phyloP scores from a whole-genome alignment of 176 grass and related monocot species.

The Eragrostis nindensis region DNA sequence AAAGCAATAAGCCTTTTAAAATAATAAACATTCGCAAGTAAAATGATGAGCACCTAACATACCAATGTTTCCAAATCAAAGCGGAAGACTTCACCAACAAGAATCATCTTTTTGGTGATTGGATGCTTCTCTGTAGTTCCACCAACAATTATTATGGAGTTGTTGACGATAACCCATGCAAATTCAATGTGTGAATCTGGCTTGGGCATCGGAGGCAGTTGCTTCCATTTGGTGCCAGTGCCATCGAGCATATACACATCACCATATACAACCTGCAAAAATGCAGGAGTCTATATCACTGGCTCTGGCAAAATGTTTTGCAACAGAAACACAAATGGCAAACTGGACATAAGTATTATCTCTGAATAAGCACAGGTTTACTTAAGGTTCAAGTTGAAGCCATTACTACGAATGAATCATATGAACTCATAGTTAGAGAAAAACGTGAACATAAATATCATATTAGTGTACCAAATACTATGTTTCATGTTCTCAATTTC shows the following conservation, averaged over 20 bases:
- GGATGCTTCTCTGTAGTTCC: conserved; percentile 92
- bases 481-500: too few species aligned
- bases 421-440: neutral
- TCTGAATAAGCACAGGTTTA: neutral
- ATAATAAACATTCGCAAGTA: neutral
- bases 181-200: conserved; percentile 90
- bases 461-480: neutral
- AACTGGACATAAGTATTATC: neutral
- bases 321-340: neutral
- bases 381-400: conserved; percentile 11
- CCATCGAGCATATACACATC: conserved; percentile 84
- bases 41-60: conserved; percentile 16
- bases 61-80: conserved; percentile 78
- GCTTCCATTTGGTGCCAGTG: conserved; percentile 54
- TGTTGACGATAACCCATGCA: conserved; percentile 76
- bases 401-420: neutral
- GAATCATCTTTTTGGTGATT: conserved; percentile 88
- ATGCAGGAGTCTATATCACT: neutral
- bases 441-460: neutral
- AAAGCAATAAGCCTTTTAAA: neutral
- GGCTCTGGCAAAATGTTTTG: neutral
- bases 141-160: conserved; percentile 78
- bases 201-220: conserved; percentile 78
- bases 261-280: conserved; percentile 71
- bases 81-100: conserved; percentile 84